Base-by-base conservation (phyloP, 495 filamentous ascomycete species). In the Trichoderma virens region DNA sequence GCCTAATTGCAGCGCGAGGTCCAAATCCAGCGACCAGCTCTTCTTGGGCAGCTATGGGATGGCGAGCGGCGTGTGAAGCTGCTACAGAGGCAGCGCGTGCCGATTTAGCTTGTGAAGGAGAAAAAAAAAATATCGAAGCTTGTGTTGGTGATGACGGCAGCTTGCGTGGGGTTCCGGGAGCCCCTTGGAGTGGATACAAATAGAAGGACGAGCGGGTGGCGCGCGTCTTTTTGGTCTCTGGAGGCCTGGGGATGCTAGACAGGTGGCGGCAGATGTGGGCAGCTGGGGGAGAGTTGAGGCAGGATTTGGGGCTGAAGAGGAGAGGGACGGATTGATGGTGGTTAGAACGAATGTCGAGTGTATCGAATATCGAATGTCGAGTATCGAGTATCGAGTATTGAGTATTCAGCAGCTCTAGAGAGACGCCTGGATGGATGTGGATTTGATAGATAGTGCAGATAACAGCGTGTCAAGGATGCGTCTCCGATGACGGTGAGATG, bases 181-280 rank as follows among this genome's bases (percentile, higher is more conserved):
- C 51, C 51, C 51, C 51, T 56, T 56, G 51, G 51, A 56, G 51
- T 56, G 51, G 51, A 56, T 56, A 56, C 51, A 30, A 25, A 27
- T 31, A 16, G 51, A 47, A 56, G 51, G 25, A 8, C 4, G 27
- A n/a, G 51, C 51, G 51, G 51, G 51, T 56, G 51, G 51, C 51
- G 51, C 51, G 51, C 51, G 51, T 56, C 51, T 56, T 23, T 47
- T n/a, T 14, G 43, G 43, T n/a, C 20, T 8, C 18, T 35, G 34
- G 34, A 13, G 34, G 34, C 34, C 13, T 35, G 34, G 13, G 6
- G 6, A 13, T 35, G 34, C 34, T 35, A 13, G 34, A 9, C 51
- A 56, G 51, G 13, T 56, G 51, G 27, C 11, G 51, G 51, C 51
- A 56, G 51, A 56, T 30, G 51, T 25, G 25, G 25, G 23, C 51